Evolutionary conservation across 1,139 yeast species (phyloP), one percentile per base, ranked within the genome.

Genomic region (Sugiyamaella pinicola): DNA sequence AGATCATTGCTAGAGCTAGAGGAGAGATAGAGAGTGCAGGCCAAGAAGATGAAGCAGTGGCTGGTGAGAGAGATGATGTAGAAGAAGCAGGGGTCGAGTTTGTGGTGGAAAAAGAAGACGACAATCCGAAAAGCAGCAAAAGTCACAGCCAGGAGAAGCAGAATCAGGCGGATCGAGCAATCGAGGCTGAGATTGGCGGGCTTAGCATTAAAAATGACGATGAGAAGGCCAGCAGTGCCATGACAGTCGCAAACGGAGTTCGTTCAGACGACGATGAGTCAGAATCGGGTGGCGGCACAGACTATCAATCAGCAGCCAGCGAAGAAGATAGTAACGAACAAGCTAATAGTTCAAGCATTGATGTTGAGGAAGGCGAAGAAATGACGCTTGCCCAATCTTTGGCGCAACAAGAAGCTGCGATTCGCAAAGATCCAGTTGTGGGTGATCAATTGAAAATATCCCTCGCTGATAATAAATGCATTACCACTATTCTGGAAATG

Each of bases 361-460:
- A 33, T 41, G 42, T 31, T 15, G 43, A 46, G 4, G 51, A 51
- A 38, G 55, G 48, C 15, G 40, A 38, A 33, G 58, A 49, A 29
- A 18, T 54, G 39, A 49, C 52, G n/a, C 51, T 35, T 31, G 37
- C 47, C 8, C 50, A 44, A 13, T 21, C 54, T 4, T 31, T 77
- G 53, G 84, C 81, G 61, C 82, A 84, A 46, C 80, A 82, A 59
- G 95, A 87, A 68, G 75, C 72, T 21, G 77, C 56, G 7, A 55
- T 91, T 46, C 78, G 96, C 57, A 75, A 75, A 18, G 75, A 79
- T 51, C 91, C 96, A 1, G 96, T 93, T 8, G 84, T 90, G 51
- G 99, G 99, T 17, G 99, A 95, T 70, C 81, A 76, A 62, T 78
- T 95, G 67, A 93, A 93, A 70, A 87, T 91, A 57, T 84, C 96